phyloP scores from a whole-genome alignment of 83 land plant genomes.

The Isoetes engelmannii region DNA sequence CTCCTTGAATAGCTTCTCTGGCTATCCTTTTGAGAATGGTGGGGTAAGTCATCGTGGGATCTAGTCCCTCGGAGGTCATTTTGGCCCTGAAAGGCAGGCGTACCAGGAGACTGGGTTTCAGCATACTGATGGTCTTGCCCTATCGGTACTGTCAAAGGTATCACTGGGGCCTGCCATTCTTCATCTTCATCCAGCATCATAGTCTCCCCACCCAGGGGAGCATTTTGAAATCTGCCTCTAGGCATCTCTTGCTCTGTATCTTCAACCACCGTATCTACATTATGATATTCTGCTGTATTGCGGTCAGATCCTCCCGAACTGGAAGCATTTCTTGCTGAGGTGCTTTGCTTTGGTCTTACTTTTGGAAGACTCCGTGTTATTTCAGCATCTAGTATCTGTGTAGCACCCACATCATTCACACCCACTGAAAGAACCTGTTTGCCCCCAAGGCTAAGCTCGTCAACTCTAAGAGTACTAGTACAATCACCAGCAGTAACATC shows the following conservation, averaged over 20 bases:
- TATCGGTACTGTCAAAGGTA: no score
- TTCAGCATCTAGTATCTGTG: slow-evolving; percentile 5
- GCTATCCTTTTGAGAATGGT: no score
- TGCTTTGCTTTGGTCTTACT: neutral
- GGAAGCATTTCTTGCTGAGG: neutral
- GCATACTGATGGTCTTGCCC: slow-evolving; percentile 31
- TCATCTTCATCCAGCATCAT: neutral
- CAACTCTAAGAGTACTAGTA: neutral
- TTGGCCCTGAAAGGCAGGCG: no score
- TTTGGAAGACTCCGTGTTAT: neutral
- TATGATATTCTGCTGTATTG: neutral
- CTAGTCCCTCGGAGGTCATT: no score
- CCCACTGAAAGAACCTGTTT: neutral
- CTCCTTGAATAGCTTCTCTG: no score
- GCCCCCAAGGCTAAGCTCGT: slow-evolving; percentile 9
- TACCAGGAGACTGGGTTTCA: no score
- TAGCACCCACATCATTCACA: neutral
- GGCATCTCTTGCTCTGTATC: neutral
- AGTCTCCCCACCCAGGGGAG: slow-evolving; percentile 3
- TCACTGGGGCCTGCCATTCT: no score
- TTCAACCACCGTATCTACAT: slow-evolving; percentile 1
- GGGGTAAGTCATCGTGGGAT: no score
- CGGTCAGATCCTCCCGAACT: neutral
- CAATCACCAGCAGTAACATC: no score
- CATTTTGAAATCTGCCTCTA: neutral